These are phyloP conservation scores for Hemileccinum hortonii DNA, from an alignment of 1,284 basidiomycete genomes.

Conservation along the genomic window DNA sequence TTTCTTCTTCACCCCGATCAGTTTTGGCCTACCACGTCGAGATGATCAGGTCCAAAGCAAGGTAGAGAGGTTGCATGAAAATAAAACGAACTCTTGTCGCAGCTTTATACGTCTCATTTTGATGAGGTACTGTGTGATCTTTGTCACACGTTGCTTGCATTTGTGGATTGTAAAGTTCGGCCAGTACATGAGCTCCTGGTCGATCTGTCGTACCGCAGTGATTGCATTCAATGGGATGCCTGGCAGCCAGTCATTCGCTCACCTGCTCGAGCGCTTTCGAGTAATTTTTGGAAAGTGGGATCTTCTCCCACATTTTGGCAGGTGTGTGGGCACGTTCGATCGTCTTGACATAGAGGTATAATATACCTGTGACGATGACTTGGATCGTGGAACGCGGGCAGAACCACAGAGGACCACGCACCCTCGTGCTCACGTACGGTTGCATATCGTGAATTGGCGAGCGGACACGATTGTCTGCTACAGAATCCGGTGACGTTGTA, in stretches of 20 bases:
- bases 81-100: slow-evolving; percentile 76
- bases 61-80: slow-evolving; percentile 1
- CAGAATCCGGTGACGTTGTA: slow-evolving; percentile 99
- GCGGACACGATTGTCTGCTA: slow-evolving; percentile 92
- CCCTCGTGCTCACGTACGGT: slow-evolving; percentile 96
- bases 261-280: slow-evolving; percentile 93
- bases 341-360: slow-evolving; percentile 98
- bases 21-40: slow-evolving; percentile 67
- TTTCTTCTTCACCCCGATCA: slow-evolving; percentile 97
- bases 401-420: slow-evolving; percentile 35
- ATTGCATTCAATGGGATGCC: neutral
- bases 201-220: slow-evolving; percentile 62
- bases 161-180: slow-evolving; percentile 97
- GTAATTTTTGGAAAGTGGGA: slow-evolving; percentile 94
- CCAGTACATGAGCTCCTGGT: slow-evolving; percentile 95
- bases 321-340: slow-evolving; percentile 97
- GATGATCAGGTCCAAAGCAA: slow-evolving; percentile 1
- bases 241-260: slow-evolving; percentile 1
- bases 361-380: slow-evolving; percentile 53
- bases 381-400: neutral
- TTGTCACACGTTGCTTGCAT: slow-evolving; percentile 98
- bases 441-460: slow-evolving; percentile 96
- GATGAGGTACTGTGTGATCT: slow-evolving; percentile 99
- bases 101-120: slow-evolving; percentile 93
- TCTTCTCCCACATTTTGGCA: slow-evolving; percentile 95